Evolutionary conservation across 768 basidiomycete genomes (phyloP).

Genomic region (Serendipita sp.): DNA sequence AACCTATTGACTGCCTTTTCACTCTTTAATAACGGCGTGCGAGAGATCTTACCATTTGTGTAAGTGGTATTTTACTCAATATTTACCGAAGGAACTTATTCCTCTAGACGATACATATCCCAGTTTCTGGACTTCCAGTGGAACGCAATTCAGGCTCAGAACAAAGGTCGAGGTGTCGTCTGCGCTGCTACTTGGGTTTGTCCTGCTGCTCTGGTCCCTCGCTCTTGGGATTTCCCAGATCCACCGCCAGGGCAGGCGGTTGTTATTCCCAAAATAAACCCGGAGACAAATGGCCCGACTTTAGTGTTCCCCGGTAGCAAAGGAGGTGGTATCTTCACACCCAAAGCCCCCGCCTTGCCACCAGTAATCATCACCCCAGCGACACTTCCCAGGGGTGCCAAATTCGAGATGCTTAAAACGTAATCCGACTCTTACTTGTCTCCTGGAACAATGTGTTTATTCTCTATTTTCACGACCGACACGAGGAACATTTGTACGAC

Average conservation of each 20-base stretch:
- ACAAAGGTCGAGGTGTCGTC: slow-evolving; percentile 62
- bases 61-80: not conserved
- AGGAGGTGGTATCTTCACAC: slow-evolving; percentile 3
- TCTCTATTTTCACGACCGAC: not conserved
- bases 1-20: slow-evolving; percentile 62
- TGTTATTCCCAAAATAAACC: slow-evolving; percentile 14
- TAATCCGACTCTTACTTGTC: not conserved
- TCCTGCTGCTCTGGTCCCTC: slow-evolving; percentile 23
- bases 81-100: not conserved
- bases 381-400: slow-evolving; percentile 3
- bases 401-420: not conserved
- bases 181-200: slow-evolving; percentile 69
- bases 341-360: slow-evolving; percentile 7
- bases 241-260: not conserved
- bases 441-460: not conserved
- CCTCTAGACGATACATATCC: slow-evolving; percentile 44
- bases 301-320: not conserved
- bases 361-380: slow-evolving; percentile 11
- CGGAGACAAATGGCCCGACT: not conserved
- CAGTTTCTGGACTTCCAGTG: slow-evolving; percentile 69
- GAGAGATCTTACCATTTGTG: slow-evolving; percentile 70
- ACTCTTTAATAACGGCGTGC: slow-evolving; percentile 51
- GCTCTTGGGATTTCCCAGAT: slow-evolving; percentile 58
- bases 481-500: not conserved
- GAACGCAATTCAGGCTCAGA: slow-evolving; percentile 39